Evolutionary conservation across 78 protist genomes (phyloP).

Genomic region (Speleostelium caveatum): DNA sequence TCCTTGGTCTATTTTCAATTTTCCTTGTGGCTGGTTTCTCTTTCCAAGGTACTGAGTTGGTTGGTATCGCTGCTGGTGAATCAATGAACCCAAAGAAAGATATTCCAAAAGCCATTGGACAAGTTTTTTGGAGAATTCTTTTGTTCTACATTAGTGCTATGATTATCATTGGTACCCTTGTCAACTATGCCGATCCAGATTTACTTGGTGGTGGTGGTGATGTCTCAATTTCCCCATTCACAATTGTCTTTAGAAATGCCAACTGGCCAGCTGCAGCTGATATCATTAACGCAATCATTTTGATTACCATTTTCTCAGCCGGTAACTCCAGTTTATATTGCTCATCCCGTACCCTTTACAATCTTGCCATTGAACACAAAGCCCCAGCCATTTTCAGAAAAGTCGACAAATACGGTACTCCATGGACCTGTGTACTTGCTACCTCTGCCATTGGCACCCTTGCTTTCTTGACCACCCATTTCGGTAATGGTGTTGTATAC

Average conservation of each 20-base stretch:
- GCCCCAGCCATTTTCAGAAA: no score
- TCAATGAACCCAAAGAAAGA: not conserved
- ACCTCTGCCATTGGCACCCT: not conserved
- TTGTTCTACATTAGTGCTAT: constrained; percentile 2
- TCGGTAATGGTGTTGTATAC: not conserved
- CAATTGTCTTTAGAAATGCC: not conserved
- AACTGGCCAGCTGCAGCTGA: not conserved
- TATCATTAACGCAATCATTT: constrained; percentile 20
- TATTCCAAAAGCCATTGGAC: not conserved
- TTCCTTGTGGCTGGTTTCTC: constrained; percentile 6
- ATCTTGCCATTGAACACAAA: not conserved
- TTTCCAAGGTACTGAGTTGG: not conserved
- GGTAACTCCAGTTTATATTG: not conserved
- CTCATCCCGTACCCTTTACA: not conserved
- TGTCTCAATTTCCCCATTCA: constrained; percentile 7
- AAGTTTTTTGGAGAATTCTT: not conserved
- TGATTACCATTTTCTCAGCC: not conserved
- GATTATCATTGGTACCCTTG: not conserved
- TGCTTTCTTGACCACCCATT: not conserved
- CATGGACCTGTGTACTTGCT: not conserved
- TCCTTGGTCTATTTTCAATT: not conserved
- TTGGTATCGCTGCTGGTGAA: not conserved
- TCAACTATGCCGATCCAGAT: not conserved
- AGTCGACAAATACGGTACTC: not conserved
- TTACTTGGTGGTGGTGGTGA: not conserved